These are phyloP conservation scores for Zasmidium cellare DNA, from an alignment of 2,329 filamentous ascomycete genomes.

Conservation along the genomic window DNA sequence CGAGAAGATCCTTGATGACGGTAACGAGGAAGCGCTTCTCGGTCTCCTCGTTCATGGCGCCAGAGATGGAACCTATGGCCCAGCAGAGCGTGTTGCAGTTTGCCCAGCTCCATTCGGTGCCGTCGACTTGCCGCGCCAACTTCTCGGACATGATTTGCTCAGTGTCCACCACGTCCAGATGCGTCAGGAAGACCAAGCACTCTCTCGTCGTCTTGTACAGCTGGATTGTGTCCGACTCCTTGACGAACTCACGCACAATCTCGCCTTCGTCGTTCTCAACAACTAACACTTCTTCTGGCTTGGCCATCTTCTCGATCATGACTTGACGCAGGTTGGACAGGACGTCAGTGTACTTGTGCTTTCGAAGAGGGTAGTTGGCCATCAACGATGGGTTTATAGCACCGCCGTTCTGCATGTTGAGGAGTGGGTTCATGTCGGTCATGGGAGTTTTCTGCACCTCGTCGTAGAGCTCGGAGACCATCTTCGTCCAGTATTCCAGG, in stretches of 20 bases:
- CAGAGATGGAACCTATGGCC: slow-evolving; percentile 97
- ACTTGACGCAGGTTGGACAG: slow-evolving; percentile 91
- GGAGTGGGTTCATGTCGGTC: slow-evolving; percentile 85
- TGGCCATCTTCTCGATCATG: slow-evolving; percentile 99
- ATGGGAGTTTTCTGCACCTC: slow-evolving; percentile 98
- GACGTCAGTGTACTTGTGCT: slow-evolving; percentile 96
- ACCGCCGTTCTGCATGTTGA: slow-evolving; percentile 78
- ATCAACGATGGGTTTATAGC: slow-evolving; percentile 83
- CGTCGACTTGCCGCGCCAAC: slow-evolving; percentile 90
- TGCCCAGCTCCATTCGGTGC: slow-evolving; percentile 96
- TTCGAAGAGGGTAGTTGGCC: slow-evolving; percentile 87
- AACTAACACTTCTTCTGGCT: slow-evolving; percentile 94
- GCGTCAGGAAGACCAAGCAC: slow-evolving; percentile 94
- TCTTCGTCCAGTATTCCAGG: slow-evolving; percentile 97
- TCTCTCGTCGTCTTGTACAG: slow-evolving; percentile 98
- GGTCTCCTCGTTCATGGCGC: slow-evolving; percentile 99
- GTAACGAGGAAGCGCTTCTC: slow-evolving; percentile 98
- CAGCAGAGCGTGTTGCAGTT: slow-evolving; percentile 99
- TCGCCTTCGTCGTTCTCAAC: slow-evolving; percentile 99
- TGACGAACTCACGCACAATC: slow-evolving; percentile 98
- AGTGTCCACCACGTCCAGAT: slow-evolving; percentile 94
- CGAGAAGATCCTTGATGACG: slow-evolving; percentile 96
- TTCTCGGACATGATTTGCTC: slow-evolving; percentile 99
- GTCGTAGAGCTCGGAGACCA: slow-evolving; percentile 96
- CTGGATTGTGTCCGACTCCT: slow-evolving; percentile 98